phyloP scores from a whole-genome alignment of 129 eudicot species.

The Tagetes patula region DNA sequence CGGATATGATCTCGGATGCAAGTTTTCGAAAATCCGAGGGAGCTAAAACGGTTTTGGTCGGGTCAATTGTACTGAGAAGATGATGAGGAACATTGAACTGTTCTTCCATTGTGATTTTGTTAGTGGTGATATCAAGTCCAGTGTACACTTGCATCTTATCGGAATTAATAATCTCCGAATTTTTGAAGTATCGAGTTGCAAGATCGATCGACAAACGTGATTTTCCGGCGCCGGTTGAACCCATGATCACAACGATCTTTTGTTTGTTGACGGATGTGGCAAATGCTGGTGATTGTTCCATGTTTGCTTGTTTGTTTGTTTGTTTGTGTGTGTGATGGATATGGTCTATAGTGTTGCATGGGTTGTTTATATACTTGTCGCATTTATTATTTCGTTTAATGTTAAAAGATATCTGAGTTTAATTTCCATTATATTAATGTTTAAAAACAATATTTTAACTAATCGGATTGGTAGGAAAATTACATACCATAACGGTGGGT shows the following conservation, averaged over 20 bases:
- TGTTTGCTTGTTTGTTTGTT: no score
- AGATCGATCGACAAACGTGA: constrained; percentile 73
- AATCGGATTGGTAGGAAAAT: no score
- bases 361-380: no score
- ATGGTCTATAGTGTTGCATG: no score
- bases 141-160: constrained; percentile 78
- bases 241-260: constrained; percentile 60
- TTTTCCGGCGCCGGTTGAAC: constrained; percentile 81
- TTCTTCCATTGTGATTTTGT: constrained; percentile 61
- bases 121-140: constrained; percentile 72
- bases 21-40: constrained; percentile 48
- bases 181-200: constrained; percentile 37
- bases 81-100: constrained; percentile 64
- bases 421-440: no score
- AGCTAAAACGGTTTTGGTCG: constrained; percentile 42
- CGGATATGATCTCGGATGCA: constrained; percentile 36
- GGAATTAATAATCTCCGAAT: constrained; percentile 65
- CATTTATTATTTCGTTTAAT: no score
- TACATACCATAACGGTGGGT: no score
- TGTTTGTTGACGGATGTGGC: not conserved
- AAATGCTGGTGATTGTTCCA: no score
- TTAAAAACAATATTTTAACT: no score
- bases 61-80: constrained; percentile 42
- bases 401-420: no score
- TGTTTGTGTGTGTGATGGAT: no score